Conservation (phyloP, 2,329 filamentous ascomycete species). For the Purpureocillium takamizusanense region DNA sequence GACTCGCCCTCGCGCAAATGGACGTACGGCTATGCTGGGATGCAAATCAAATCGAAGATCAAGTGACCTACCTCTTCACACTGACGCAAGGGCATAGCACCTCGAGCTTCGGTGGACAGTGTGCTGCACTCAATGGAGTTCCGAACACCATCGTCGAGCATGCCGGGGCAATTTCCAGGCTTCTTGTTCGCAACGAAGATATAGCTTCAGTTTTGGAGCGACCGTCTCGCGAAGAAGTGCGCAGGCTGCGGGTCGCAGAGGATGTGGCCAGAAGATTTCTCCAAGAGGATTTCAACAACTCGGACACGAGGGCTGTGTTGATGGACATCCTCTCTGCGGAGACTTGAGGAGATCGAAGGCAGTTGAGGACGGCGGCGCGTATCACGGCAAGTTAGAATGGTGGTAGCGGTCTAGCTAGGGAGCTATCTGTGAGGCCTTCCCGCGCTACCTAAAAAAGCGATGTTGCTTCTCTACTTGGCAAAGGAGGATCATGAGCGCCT, state of each 20-base stretch:
- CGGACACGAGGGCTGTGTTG: constrained; percentile 8
- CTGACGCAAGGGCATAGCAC: constrained; percentile 57
- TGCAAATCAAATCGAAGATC: constrained; percentile 43
- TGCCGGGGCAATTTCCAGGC: constrained; percentile 62
- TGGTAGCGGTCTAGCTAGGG: no score
- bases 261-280: constrained; percentile 50
- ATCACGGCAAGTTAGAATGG: no score
- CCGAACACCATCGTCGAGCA: constrained; percentile 61
- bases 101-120: constrained; percentile 78
- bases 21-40: constrained; percentile 52
- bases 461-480: no score
- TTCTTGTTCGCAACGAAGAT: constrained; percentile 66
- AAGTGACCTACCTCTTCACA: constrained; percentile 68
- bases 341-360: no score
- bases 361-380: no score
- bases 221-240: constrained; percentile 53
- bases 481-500: no score
- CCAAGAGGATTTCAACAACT: constrained; percentile 9
- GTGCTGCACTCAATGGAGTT: constrained; percentile 81
- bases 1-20: constrained; percentile 61
- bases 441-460: no score
- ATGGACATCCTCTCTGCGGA: constrained; percentile 7
- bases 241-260: constrained; percentile 61
- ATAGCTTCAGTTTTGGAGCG: constrained; percentile 63
- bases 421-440: no score